Percentiles rank a stretch among this genome's conserved stretches.
Evolutionary conservation across 345 rosid genomes (phyloP).

Genomic region (Eucalyptus guilfoylei): DNA sequence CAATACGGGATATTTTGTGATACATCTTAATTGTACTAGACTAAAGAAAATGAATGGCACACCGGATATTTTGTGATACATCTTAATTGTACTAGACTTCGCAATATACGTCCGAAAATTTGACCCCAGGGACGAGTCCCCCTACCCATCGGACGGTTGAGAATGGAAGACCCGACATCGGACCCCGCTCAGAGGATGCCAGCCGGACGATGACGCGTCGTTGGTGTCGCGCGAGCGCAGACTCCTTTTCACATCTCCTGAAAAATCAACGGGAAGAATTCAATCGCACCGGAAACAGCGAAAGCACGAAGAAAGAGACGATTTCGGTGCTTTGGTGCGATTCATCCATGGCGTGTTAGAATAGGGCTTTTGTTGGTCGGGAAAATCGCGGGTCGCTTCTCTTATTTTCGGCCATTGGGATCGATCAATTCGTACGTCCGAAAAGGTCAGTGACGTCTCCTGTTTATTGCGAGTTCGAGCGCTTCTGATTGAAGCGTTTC

Average conservation of each 20-base stretch:
- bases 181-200: neutral
- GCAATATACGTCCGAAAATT: neutral
- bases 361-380: neutral
- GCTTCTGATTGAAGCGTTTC: neutral
- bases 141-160: neutral
- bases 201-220: neutral
- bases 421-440: neutral
- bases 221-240: neutral
- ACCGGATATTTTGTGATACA: neutral
- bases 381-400: neutral
- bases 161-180: neutral
- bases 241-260: neutral
- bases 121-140: neutral
- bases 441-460: neutral
- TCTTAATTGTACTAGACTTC: neutral
- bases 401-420: neutral
- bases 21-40: neutral
- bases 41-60: neutral
- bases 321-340: neutral
- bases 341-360: neutral
- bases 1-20: neutral
- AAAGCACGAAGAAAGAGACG: neutral
- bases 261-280: neutral
- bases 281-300: neutral
- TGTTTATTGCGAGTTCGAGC: neutral